Evolutionary conservation across 768 basidiomycete species (phyloP).

Genomic region (Clitopilus hobsonii): DNA sequence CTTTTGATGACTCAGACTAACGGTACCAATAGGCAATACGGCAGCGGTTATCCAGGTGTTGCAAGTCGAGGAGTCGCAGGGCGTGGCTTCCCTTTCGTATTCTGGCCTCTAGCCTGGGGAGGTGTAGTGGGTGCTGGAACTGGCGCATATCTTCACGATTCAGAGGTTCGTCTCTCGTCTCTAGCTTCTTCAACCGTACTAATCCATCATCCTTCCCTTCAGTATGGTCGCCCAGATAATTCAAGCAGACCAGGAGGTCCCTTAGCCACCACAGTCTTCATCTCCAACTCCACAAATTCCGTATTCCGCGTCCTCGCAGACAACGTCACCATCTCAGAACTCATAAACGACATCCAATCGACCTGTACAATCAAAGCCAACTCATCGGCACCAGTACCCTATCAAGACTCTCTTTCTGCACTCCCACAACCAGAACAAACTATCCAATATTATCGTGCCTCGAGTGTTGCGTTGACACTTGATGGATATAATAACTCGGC

Average conservation of each 20-base stretch:
- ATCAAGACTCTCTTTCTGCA: slow-evolving; percentile 22
- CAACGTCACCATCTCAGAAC: slow-evolving; percentile 35
- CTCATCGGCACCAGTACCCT: slow-evolving; percentile 19
- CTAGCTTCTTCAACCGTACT: slow-evolving; percentile 13
- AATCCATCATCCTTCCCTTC: neutral
- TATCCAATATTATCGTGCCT: slow-evolving; percentile 67
- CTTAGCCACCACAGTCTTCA: slow-evolving; percentile 31
- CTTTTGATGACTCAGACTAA: neutral
- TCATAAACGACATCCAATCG: slow-evolving; percentile 29
- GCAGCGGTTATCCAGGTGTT: slow-evolving; percentile 51
- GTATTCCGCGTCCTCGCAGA: slow-evolving; percentile 42
- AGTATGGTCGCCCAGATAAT: slow-evolving; percentile 44
- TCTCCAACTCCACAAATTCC: slow-evolving; percentile 28
- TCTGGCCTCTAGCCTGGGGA: slow-evolving; percentile 51
- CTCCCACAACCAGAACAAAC: slow-evolving; percentile 47
- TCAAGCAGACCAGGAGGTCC: slow-evolving; percentile 41
- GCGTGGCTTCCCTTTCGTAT: slow-evolving; percentile 49
- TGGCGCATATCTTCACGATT: slow-evolving; percentile 15
- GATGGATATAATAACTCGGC: slow-evolving; percentile 67
- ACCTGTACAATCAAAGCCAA: slow-evolving; percentile 30
- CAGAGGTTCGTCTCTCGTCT: slow-evolving; percentile 29
- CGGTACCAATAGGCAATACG: slow-evolving; percentile 34
- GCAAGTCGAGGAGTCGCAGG: slow-evolving; percentile 33
- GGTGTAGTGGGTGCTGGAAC: slow-evolving; percentile 15
- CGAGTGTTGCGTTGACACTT: slow-evolving; percentile 55